Percentiles rank a stretch among this genome's conserved stretches.
These are phyloP conservation scores for Rhazya stricta DNA, from an alignment of 257 asterid species.

Conservation along the genomic window DNA sequence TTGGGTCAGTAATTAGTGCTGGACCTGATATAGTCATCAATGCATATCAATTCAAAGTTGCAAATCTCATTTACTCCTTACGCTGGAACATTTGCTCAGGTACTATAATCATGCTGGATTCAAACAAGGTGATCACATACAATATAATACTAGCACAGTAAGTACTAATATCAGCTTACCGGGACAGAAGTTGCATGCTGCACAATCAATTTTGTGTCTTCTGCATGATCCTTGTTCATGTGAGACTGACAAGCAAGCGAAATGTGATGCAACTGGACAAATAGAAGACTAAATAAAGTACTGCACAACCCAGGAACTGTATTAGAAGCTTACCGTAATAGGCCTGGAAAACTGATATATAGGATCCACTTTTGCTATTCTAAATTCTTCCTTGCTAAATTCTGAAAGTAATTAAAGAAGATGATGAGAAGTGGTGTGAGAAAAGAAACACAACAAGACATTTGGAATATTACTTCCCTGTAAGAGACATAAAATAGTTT, in stretches of 20 bases:
- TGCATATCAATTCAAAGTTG: not conserved
- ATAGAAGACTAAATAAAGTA: slow-evolving; percentile 6
- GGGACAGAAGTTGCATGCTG: slow-evolving; percentile 72
- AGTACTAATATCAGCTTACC: slow-evolving; percentile 37
- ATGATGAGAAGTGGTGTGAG: not conserved
- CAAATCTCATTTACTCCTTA: not conserved
- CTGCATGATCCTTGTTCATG: slow-evolving; percentile 93
- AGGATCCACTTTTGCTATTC: slow-evolving; percentile 76
- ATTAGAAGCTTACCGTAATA: slow-evolving; percentile 45
- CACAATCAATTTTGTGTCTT: slow-evolving; percentile 85
- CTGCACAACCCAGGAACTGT: not conserved
- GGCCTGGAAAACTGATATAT: slow-evolving; percentile 85
- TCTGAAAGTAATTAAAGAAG: slow-evolving; percentile 43
- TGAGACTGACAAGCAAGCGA: slow-evolving; percentile 57
- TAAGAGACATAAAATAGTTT: not conserved
- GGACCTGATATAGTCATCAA: not conserved
- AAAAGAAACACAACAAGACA: not conserved
- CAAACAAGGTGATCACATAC: not conserved
- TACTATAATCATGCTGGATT: not conserved
- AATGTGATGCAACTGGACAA: not conserved
- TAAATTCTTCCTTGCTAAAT: slow-evolving; percentile 66
- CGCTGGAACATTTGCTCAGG: not conserved
- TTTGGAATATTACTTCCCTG: not conserved
- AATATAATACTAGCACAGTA: not conserved
- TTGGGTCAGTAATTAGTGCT: not conserved